These are phyloP conservation scores for Rhodotorula sp. DNA, from an alignment of 1,284 basidiomycete genomes.

Conservation along the genomic window DNA sequence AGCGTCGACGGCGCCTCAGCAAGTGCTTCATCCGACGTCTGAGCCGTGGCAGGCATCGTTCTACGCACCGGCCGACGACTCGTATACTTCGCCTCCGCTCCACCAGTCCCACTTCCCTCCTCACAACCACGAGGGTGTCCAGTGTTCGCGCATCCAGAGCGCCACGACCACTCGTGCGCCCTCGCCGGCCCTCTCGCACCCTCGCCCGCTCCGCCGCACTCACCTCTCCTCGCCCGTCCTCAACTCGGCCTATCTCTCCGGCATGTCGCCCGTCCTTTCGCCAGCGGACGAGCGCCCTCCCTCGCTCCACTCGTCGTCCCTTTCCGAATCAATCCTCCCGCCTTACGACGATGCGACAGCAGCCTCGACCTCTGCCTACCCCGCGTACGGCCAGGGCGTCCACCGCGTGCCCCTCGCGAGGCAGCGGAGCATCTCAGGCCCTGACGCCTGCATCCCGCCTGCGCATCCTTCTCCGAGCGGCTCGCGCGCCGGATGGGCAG, in stretches of 20 bases:
- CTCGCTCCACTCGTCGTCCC: background rate
- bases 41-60: too few relatives aligned
- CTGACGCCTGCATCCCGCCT: background rate
- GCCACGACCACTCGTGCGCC: background rate
- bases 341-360: background rate
- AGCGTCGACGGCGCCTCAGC: too few relatives aligned
- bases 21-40: too few relatives aligned
- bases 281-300: background rate
- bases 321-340: constrained; percentile 1
- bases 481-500: constrained; percentile 3
- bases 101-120: background rate
- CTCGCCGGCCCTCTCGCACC: background rate
- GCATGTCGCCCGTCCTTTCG: too few relatives aligned
- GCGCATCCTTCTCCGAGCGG: background rate
- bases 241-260: constrained; percentile 7
- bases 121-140: background rate
- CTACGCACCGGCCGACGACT: background rate
- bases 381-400: background rate
- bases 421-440: background rate
- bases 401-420: too few relatives aligned
- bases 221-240: constrained; percentile 9
- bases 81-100: background rate
- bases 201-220: background rate
- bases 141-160: background rate
- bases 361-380: background rate